Evolutionary conservation across 2,329 filamentous ascomycete species (phyloP).

Genomic region (Elsinoe fawcettii): DNA sequence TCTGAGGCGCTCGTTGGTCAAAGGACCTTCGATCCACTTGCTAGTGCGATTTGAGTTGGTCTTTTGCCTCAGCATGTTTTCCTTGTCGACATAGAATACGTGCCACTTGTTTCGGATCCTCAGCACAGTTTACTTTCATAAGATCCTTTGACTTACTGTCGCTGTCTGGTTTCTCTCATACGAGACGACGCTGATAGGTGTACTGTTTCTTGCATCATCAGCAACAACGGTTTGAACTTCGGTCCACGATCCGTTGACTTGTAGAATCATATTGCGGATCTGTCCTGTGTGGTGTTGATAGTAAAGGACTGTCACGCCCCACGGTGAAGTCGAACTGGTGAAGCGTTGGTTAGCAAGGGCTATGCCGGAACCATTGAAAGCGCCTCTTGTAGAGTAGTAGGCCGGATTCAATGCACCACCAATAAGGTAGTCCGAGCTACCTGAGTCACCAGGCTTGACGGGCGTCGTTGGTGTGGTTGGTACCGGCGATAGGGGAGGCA

Average conservation of each 20-base stretch:
- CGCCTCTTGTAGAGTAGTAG: constrained; percentile 35
- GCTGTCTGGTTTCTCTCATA: constrained; percentile 32
- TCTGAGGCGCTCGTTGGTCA: constrained; percentile 27
- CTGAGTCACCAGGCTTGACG: neutral
- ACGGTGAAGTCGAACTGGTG: constrained; percentile 19
- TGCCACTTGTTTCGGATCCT: neutral
- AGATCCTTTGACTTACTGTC: constrained; percentile 25
- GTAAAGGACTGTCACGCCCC: constrained; percentile 30
- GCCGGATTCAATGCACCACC: constrained; percentile 34
- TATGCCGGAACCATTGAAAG: constrained; percentile 42
- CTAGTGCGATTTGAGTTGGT: neutral
- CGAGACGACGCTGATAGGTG: constrained; percentile 37
- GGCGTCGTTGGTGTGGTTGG: neutral
- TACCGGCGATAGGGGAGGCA: neutral
- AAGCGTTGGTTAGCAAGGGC: constrained; percentile 39
- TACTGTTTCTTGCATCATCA: constrained; percentile 37
- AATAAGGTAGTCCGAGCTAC: constrained; percentile 24
- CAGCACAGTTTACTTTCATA: no score
- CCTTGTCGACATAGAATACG: neutral
- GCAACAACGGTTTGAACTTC: constrained; percentile 35
- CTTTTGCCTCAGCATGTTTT: neutral
- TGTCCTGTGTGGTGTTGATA: constrained; percentile 39
- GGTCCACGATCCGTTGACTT: constrained; percentile 32
- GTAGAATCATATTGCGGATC: constrained; percentile 33
- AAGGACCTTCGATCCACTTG: constrained; percentile 30